These are phyloP conservation scores for Jacaranda mimosifolia DNA, from an alignment of 257 asterid species.

Conservation along the genomic window DNA sequence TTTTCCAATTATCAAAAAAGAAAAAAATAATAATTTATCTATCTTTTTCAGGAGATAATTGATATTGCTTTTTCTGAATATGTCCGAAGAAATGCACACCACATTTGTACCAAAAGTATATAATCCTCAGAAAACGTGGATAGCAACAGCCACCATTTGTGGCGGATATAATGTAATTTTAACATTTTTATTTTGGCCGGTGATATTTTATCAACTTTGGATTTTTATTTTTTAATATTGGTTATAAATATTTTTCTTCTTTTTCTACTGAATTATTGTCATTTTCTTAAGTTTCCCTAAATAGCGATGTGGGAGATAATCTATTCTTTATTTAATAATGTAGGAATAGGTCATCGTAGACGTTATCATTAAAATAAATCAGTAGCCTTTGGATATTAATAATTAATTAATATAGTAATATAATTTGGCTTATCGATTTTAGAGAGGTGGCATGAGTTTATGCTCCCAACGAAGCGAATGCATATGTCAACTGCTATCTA, in stretches of 20 bases:
- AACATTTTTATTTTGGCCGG: conserved; percentile 15
- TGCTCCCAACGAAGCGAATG: not conserved
- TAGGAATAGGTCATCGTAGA: too few species aligned
- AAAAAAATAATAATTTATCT: not conserved
- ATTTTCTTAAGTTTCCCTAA: not conserved
- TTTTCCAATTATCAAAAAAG: not conserved
- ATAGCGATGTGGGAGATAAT: too few species aligned
- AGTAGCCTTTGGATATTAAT: too few species aligned
- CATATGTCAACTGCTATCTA: not conserved
- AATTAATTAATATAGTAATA: not conserved
- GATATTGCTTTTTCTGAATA: conserved; percentile 2
- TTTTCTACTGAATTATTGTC: too few species aligned
- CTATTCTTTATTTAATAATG: too few species aligned
- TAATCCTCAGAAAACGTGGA: not conserved
- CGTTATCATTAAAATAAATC: too few species aligned
- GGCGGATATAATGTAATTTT: not conserved
- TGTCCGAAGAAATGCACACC: conserved; percentile 15
- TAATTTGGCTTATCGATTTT: not conserved
- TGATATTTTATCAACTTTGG: not conserved
- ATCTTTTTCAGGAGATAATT: not conserved
- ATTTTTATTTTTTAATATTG: not conserved
- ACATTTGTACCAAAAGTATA: conserved; percentile 16
- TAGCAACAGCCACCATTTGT: conserved; percentile 26
- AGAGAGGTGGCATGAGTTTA: not conserved
- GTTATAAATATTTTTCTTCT: not conserved